These are phyloP conservation scores for Monilinia fructicola DNA, from an alignment of 2,329 filamentous ascomycete species.

Conservation along the genomic window DNA sequence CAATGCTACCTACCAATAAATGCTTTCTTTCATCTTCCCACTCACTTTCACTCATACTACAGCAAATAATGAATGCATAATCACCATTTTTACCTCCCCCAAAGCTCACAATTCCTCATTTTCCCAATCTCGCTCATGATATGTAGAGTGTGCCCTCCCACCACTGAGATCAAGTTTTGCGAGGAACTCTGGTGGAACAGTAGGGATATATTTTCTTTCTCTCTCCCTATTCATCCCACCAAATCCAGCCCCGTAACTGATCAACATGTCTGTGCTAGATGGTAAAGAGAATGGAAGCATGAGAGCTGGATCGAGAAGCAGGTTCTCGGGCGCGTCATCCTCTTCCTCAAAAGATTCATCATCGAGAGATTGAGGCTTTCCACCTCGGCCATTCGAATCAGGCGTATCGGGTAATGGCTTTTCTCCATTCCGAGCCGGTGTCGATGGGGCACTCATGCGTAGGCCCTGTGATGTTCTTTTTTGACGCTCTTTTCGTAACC, in stretches of 20 bases:
- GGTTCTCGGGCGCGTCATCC: constrained; percentile 68
- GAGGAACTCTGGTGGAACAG: constrained; percentile 89
- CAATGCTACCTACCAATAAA: constrained; percentile 20
- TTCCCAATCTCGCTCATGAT: constrained; percentile 65
- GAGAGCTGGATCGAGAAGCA: constrained; percentile 83
- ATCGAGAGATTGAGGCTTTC: constrained; percentile 31
- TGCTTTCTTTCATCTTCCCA: constrained; percentile 19
- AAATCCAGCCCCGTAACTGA: constrained; percentile 92
- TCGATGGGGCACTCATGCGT: constrained; percentile 42
- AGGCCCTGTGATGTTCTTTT: constrained; percentile 49
- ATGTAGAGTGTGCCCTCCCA: constrained; percentile 54
- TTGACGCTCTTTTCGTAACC: constrained; percentile 56
- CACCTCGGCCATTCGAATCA: constrained; percentile 44
- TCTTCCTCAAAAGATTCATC: constrained; percentile 49
- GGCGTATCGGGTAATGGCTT: constrained; percentile 48
- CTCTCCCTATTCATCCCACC: constrained; percentile 88
- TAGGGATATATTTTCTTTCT: constrained; percentile 93
- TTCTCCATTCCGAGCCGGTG: constrained; percentile 42
- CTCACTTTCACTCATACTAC: neutral
- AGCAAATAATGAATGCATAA: neutral
- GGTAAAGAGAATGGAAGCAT: constrained; percentile 95
- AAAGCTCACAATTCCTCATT: constrained; percentile 52
- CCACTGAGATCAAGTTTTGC: constrained; percentile 70
- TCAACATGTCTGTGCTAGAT: constrained; percentile 94
- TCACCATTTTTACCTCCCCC: neutral